phyloP scores from a whole-genome alignment of 495 filamentous ascomycete genomes.

The Penicillium diatomitis region DNA sequence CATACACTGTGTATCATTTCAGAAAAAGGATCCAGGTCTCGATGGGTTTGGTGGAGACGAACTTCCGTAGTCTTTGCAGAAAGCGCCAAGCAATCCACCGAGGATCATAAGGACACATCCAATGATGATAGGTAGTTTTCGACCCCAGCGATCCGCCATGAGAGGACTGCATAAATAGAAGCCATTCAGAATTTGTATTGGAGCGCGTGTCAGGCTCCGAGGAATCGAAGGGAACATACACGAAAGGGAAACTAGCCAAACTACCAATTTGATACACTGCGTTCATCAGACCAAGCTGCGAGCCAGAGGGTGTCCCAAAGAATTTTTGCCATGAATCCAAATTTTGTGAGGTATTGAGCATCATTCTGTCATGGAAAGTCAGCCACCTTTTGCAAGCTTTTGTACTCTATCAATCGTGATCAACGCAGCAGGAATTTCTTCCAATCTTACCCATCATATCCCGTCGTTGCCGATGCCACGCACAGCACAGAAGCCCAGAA shows the following conservation, averaged over 20 bases:
- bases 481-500: slow-evolving; percentile 45
- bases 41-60: background rate
- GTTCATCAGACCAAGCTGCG: slow-evolving; percentile 50
- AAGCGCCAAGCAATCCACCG: slow-evolving; percentile 45
- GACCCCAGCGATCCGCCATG: slow-evolving; percentile 50
- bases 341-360: slow-evolving; percentile 24
- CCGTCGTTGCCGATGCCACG: slow-evolving; percentile 55
- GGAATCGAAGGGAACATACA: slow-evolving; percentile 30
- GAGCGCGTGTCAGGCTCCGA: background rate
- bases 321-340: slow-evolving; percentile 15
- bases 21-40: background rate
- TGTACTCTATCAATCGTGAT: background rate
- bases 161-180: slow-evolving; percentile 23
- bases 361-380: slow-evolving; percentile 5
- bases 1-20: slow-evolving; percentile 6
- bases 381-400: background rate
- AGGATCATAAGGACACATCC: slow-evolving; percentile 55
- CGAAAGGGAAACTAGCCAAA: slow-evolving; percentile 51
- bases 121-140: slow-evolving; percentile 47
- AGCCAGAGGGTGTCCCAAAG: slow-evolving; percentile 36
- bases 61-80: slow-evolving; percentile 35
- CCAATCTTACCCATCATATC: slow-evolving; percentile 46
- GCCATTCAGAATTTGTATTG: background rate
- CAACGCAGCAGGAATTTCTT: background rate
- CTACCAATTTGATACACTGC: slow-evolving; percentile 58